These are phyloP conservation scores for Myxozyma monticola DNA, from an alignment of 805 yeast species.

Conservation along the genomic window DNA sequence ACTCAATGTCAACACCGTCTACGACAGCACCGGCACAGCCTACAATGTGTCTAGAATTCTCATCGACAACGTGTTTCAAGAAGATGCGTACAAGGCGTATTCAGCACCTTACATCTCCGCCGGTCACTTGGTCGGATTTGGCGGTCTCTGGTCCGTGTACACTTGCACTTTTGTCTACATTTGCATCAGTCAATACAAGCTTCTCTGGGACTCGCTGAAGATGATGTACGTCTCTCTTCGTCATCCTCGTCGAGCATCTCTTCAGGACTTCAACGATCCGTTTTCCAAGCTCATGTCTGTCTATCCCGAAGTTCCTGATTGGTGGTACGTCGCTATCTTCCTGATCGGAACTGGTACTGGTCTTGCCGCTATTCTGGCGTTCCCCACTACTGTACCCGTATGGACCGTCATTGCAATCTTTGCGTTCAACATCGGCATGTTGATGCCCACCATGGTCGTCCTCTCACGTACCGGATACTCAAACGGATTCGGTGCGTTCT, in stretches of 20 bases:
- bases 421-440: constrained; percentile 36
- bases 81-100: constrained; percentile 46
- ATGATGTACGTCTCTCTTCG: constrained; percentile 18
- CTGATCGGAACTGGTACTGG: constrained; percentile 47
- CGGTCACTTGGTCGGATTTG: constrained; percentile 47
- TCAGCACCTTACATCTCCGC: constrained; percentile 63
- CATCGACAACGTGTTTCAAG: constrained; percentile 46
- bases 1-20: constrained; percentile 45
- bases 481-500: constrained; percentile 39
- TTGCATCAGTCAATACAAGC: constrained; percentile 7
- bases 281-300: constrained; percentile 6
- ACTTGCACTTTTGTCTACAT: constrained; percentile 16
- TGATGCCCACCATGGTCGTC: constrained; percentile 36
- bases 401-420: constrained; percentile 37
- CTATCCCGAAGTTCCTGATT: no score
- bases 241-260: constrained; percentile 35
- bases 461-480: constrained; percentile 45
- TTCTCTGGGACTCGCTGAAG: constrained; percentile 42
- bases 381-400: constrained; percentile 42
- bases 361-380: constrained; percentile 39
- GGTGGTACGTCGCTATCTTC: constrained; percentile 51
- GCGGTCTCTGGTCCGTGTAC: constrained; percentile 11
- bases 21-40: constrained; percentile 30
- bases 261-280: constrained; percentile 38
- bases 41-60: constrained; percentile 56